phyloP scores from a whole-genome alignment of 2,329 filamentous ascomycete species.

The Botrytis medusae region DNA sequence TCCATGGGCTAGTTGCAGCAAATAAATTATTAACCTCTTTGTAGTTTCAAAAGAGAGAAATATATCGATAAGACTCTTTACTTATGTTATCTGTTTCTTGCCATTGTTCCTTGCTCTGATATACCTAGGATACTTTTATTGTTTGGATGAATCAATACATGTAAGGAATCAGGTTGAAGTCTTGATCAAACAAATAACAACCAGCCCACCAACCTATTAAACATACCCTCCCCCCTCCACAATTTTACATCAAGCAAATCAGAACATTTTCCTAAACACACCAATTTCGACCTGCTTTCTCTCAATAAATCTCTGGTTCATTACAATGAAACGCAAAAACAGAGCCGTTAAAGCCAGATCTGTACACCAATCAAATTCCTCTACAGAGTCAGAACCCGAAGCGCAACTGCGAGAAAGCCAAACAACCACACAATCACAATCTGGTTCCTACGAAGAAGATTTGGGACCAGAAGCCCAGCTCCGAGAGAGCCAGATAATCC shows the following conservation, averaged over 20 bases:
- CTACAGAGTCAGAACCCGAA: background rate
- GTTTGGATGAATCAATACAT: background rate
- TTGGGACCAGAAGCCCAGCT: background rate
- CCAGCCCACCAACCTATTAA: background rate
- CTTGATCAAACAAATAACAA: background rate
- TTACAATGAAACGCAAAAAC: background rate
- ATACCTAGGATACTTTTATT: background rate
- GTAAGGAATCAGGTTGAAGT: background rate
- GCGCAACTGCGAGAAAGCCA: background rate
- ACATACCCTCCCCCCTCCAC: background rate
- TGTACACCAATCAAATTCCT: background rate
- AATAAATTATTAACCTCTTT: background rate
- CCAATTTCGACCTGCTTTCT: fast-evolving
- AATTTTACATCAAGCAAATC: fast-evolving
- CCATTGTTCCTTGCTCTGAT: background rate
- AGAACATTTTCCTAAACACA: background rate
- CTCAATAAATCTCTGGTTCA: background rate
- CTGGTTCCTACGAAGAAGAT: background rate
- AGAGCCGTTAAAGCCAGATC: background rate
- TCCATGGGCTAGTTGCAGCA: background rate
- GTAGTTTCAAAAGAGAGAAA: background rate
- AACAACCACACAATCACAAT: background rate
- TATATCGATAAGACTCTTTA: background rate
- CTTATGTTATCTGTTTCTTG: background rate
- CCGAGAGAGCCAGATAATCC: background rate